A percentile compares a stretch with the other conserved stretches of the same genome.
Evolutionary conservation across 1,284 basidiomycete genomes (phyloP).

Genomic region (Papiliotrema nemorosa): DNA sequence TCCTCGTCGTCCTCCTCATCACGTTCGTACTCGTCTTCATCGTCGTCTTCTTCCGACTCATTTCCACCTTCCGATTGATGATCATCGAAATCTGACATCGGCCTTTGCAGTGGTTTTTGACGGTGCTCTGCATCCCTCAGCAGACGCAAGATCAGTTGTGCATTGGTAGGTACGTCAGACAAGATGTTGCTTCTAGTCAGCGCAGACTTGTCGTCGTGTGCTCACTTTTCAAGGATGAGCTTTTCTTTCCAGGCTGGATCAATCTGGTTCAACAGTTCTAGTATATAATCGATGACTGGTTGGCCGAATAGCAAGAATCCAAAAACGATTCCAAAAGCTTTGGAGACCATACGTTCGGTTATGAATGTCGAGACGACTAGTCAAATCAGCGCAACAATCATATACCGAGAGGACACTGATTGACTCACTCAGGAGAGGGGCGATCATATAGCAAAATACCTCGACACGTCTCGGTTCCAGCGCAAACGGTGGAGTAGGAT

Average conservation of each 20-base stretch:
- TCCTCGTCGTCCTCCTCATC: neutral
- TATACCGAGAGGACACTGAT: too few species aligned
- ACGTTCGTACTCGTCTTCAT: constrained; percentile 8
- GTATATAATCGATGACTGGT: constrained; percentile 48
- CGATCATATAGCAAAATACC: constrained; percentile 17
- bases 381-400: neutral
- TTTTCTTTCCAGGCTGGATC: constrained; percentile 52
- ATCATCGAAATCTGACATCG: constrained; percentile 36
- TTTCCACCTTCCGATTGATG: constrained; percentile 4
- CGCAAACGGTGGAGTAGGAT: constrained; percentile 14
- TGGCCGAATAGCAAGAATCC: constrained; percentile 54
- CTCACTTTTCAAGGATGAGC: constrained; percentile 48
- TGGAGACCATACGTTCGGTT: constrained; percentile 46
- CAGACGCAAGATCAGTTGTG: constrained; percentile 54
- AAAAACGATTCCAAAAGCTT: constrained; percentile 43
- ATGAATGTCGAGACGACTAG: constrained; percentile 44
- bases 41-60: constrained; percentile 4
- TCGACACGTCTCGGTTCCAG: constrained; percentile 8
- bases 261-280: constrained; percentile 45
- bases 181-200: constrained; percentile 47
- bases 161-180: constrained; percentile 54
- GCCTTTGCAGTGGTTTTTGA: constrained; percentile 53
- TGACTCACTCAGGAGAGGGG: constrained; percentile 20
- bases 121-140: constrained; percentile 53
- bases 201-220: neutral